Conservation (phyloP, 768 basidiomycete genomes). For the Chalciporus chontae region DNA sequence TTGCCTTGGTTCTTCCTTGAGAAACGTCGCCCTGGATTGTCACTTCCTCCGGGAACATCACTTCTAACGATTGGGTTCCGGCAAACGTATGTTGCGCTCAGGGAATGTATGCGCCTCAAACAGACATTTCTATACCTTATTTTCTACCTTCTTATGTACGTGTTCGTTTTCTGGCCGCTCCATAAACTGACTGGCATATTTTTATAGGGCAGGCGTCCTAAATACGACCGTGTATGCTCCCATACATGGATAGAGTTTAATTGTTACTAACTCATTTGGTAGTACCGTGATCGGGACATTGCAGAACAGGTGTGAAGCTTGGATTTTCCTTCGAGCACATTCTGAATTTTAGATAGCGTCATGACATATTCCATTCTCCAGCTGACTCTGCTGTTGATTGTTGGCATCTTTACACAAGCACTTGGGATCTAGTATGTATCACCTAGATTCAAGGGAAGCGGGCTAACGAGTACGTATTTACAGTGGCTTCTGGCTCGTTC, state of each 20-base stretch:
- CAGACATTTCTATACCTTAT: conserved; percentile 73
- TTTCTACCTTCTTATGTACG: conserved; percentile 75
- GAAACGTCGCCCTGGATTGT: conserved; percentile 62
- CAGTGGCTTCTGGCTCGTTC: conserved; percentile 66
- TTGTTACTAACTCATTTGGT: conserved; percentile 2
- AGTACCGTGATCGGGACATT: conserved; percentile 71
- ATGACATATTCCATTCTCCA: conserved; percentile 72
- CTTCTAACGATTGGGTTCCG: conserved; percentile 64
- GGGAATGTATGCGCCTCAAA: conserved; percentile 63
- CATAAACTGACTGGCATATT: not conserved
- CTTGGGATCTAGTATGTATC: conserved; percentile 61
- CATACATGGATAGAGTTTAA: not conserved
- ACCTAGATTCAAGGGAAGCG: not conserved
- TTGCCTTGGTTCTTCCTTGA: conserved; percentile 73
- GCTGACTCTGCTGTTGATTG: conserved; percentile 61
- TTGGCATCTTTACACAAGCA: conserved; percentile 61
- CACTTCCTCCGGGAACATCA: conserved; percentile 50
- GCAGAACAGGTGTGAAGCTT: conserved; percentile 56
- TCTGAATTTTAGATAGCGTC: conserved; percentile 38
- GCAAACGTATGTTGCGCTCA: conserved; percentile 59
- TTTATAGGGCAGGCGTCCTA: conserved; percentile 63
- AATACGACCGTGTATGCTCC: conserved; percentile 66
- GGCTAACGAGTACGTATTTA: not conserved
- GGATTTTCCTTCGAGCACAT: not conserved
- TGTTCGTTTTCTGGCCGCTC: not conserved